Evolutionary conservation across 108 stramenopile species (phyloP), one percentile per base, ranked within the genome.

Genomic region (Nitzschia sp.): DNA sequence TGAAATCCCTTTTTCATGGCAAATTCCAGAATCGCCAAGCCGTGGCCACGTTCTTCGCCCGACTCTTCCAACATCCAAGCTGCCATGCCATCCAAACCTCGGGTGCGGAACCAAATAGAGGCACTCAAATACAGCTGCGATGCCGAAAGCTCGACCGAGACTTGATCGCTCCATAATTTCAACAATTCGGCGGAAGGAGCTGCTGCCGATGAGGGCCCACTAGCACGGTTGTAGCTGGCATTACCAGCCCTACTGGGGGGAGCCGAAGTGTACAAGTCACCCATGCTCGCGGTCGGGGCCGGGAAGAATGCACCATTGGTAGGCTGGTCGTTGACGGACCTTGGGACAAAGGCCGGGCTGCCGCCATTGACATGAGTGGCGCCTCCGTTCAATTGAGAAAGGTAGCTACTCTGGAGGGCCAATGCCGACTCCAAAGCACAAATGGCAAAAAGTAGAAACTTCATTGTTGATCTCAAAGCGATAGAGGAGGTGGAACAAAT

Each of bases 1-100:
- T 54, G 66, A 49, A 64, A 60, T 18, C 54, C 25, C 21, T 46
- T 18, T 59, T 78, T 72, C 28, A 46, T 46, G 38, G 71, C 77
- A 54, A 78, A 72, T 27, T 78, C 66, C 33, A 78, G 29, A 46
- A 78, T 51, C 8, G 32, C 35, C 42, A 64, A 36, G 33, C 58
- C 77, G 45, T 78, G 77, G 25, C 45, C 60, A 4, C 77, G 71
- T 29, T 78, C 77, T 42, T 78, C 77, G 27, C 47, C 71, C 21
- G 68, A 70, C 35, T 78, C 77, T 33, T 69, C 71, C 23, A 66
- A 42, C 71, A 72, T 72, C 53, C 48, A 78, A 3, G 77, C 55
- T 4, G 77, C 77, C 77, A 78, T 78, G 28, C 77, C 77, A 17
- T 23, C 55, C 26, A 66, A 34, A 18, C 68, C 38, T 33, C 46